Evolutionary conservation across 2,329 filamentous ascomycete genomes (phyloP), one percentile per base, ranked within the genome.

Genomic region (Dactylellina drechsleri): DNA sequence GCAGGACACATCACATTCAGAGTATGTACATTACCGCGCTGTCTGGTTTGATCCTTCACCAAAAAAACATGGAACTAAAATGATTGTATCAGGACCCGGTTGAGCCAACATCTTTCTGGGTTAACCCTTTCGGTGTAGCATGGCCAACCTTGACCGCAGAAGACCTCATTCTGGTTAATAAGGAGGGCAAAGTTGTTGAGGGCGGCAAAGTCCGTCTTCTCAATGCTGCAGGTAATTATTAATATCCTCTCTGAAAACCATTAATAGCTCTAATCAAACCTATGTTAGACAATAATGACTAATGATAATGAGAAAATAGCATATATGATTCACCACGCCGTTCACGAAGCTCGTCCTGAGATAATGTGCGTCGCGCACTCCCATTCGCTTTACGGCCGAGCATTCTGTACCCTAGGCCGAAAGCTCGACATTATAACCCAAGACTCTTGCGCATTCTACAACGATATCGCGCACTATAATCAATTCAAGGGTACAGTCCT

Each of bases 151-250:
- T 91, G 50, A 89, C 87, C 67, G 84, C 85, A 0, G 89, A 87
- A 0, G 88, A 91, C 77, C 84, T 92, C n/a, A 90, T 91, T 64
- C 86, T 86, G 15, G 89, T 91, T 0, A 84, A 89, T 77, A 84
- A 87, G 59, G 80, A 85, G 0, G 89, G 89, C 1, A 82, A 87
- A 23, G 85, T 91, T 23, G 85, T 91, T 36, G 89, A 87, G 10
- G 89, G 89, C 2, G 89, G 89, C 0, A 79, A 81, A 0, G 81
- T 83, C 5, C 79, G 83, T 12, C 78, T 83, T 56, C 79, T 86
- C 56, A 86, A 86, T 59, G 81, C 81, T 2, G 84, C 84, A 13
- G 71, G 71, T 75, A 74, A 41, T 6, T 28, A 31, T n/a, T 41
- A 15, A 40, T 16, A 15, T 26, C 23, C 7, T 10, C 6, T 10